Evolutionary conservation across 2,329 filamentous ascomycete species (phyloP).

Genomic region (Colletotrichum acutatum): DNA sequence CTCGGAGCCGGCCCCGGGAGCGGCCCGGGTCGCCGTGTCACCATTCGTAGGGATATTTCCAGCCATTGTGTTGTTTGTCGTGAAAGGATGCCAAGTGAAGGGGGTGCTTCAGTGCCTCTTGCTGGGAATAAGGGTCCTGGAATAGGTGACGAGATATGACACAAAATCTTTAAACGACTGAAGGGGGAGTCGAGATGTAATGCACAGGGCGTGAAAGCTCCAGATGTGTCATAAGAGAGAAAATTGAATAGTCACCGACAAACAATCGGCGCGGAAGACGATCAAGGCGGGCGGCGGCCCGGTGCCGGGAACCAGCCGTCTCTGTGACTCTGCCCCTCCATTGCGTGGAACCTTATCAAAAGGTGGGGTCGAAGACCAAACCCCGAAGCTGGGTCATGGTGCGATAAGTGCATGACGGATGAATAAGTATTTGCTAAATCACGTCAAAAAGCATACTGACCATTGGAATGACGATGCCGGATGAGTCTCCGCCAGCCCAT

Average conservation of each 20-base stretch:
- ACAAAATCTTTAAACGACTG: not conserved
- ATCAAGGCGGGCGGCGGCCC: not conserved
- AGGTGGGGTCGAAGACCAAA: slow-evolving; percentile 30
- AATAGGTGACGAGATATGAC: not conserved
- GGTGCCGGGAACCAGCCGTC: not conserved
- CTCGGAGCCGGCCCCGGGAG: not conserved
- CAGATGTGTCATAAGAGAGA: not conserved
- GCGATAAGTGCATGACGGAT: slow-evolving; percentile 27
- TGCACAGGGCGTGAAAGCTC: not conserved
- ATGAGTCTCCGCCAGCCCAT: not conserved
- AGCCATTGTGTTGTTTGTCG: not conserved
- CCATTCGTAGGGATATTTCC: slow-evolving; percentile 12
- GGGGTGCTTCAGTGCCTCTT: not conserved
- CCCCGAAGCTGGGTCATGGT: slow-evolving; percentile 34
- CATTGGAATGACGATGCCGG: slow-evolving; percentile 4
- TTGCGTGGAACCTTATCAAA: slow-evolving; percentile 10
- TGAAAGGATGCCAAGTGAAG: too few relatives aligned
- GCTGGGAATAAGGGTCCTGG: not conserved
- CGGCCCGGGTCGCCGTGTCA: not conserved
- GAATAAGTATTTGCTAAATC: slow-evolving; percentile 17
- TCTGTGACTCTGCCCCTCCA: slow-evolving; percentile 27
- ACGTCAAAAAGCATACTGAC: slow-evolving; percentile 9
- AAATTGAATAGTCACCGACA: not conserved
- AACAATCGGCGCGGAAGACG: not conserved
- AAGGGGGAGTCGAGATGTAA: not conserved